Base-by-base conservation (phyloP, 768 basidiomycete species). In the Tylopilus balloui region DNA sequence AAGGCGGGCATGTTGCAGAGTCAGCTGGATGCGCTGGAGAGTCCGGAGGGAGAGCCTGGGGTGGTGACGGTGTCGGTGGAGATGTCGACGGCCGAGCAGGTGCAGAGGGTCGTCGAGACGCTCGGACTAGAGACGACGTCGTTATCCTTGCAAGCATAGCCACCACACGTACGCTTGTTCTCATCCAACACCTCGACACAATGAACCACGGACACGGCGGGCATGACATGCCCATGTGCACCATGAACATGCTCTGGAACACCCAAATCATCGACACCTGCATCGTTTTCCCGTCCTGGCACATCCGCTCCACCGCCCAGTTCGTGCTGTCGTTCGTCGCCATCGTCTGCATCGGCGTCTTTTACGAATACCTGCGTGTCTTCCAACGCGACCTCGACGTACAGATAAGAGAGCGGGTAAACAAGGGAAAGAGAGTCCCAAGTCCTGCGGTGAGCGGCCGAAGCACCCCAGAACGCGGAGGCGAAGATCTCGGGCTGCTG, bases 171-270 rank as follows among this genome's bases (percentile, higher is more conserved):
- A 27, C n/a, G 3, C 9, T 35, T 21, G 4, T 14, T 20, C 19
- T 1, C 15, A 24, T n/a, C 44, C 41, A 46, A 20, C 47, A 51
- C 29, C 3, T 10, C 19, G 4, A 14, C 12, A 50, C 17, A 13
- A 67, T 64, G 65, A 70, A 75, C 56, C 79, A 83, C 61, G 66
- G 69, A 36, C 44, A 45, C 19, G 64, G 50, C 15, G 52, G 75
- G 61, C 49, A 79, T 76, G 75, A 73, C 70, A 72, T 71, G 70
- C 68, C 65, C 17, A 74, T 57, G 56, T 92, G 89, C 64, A 69
- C 79, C 8, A 85, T 87, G 82, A 71, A 88, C 67, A 92, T 92
- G 89, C 79, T 92, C 58, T 91, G 88, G 86, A 90, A 90, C 69
- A 86, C 86, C 32, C 79, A 90, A 47, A 78, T 88, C 58, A 68